Evolutionary conservation across 768 basidiomycete species (phyloP).

Genomic region (Agaricus blazei): DNA sequence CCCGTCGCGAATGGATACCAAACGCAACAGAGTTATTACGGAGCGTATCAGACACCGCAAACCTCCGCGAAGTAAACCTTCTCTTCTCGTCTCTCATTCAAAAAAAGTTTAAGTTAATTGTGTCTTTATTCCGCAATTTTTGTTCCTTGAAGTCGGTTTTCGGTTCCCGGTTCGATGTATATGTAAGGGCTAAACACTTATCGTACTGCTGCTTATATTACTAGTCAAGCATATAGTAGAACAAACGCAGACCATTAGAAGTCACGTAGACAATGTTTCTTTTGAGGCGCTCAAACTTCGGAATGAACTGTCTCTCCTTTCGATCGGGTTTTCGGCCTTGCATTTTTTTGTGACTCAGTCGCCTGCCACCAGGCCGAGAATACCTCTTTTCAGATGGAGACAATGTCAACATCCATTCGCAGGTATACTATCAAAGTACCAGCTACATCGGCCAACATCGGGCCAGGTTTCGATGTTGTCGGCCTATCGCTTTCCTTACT

Average conservation of each 20-base stretch:
- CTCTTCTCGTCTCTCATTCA: conserved; percentile 3
- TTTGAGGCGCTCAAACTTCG: too few relatives aligned
- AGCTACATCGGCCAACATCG: conserved; percentile 98
- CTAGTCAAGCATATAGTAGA: conserved; percentile 2
- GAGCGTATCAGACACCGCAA: conserved; percentile 19
- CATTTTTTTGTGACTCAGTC: too few relatives aligned
- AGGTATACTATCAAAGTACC: conserved; percentile 78
- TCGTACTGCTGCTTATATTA: too few relatives aligned
- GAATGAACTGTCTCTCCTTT: too few relatives aligned
- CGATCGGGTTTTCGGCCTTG: too few relatives aligned
- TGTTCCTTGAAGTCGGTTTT: background rate
- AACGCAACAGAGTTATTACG: conserved; percentile 21
- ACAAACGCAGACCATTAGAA: too few relatives aligned
- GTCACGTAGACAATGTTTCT: too few relatives aligned
- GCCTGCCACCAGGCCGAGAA: background rate
- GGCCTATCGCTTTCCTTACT: conserved; percentile 92
- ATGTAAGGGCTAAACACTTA: background rate
- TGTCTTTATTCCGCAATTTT: conserved; percentile 5
- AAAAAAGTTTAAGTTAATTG: conserved; percentile 8
- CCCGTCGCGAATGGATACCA: conserved; percentile 15
- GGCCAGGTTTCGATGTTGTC: conserved; percentile 98
- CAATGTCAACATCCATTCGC: conserved; percentile 18
- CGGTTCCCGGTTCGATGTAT: background rate
- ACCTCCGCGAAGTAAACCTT: conserved; percentile 19
- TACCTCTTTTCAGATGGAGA: background rate